Evolutionary conservation across 2,329 filamentous ascomycete genomes (phyloP).

Genomic region (Claviceps fusiformis): DNA sequence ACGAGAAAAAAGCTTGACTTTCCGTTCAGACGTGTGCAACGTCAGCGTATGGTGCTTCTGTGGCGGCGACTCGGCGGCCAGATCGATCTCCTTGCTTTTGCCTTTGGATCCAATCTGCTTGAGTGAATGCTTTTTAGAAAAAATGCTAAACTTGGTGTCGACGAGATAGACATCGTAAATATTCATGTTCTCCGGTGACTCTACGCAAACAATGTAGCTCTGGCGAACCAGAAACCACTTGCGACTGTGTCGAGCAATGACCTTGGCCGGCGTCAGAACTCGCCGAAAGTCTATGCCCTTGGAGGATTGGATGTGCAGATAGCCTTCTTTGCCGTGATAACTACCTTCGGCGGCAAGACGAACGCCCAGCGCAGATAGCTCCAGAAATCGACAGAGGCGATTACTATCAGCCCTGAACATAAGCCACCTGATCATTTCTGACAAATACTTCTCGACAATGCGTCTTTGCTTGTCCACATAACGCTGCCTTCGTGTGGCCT

Average conservation of each 20-base stretch:
- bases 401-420: slow-evolving; percentile 97
- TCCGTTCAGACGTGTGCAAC: slow-evolving; percentile 82
- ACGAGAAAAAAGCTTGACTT: slow-evolving; percentile 77
- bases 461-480: slow-evolving; percentile 75
- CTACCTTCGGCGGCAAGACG: slow-evolving; percentile 88
- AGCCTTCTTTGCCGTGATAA: slow-evolving; percentile 96
- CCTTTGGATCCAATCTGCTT: slow-evolving; percentile 44
- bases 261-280: slow-evolving; percentile 62
- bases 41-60: slow-evolving; percentile 71
- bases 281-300: slow-evolving; percentile 80
- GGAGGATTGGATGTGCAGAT: slow-evolving; percentile 78
- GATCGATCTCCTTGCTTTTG: slow-evolving; percentile 35
- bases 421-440: slow-evolving; percentile 88
- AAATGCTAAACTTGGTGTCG: slow-evolving; percentile 72
- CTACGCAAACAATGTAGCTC: slow-evolving; percentile 96
- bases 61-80: slow-evolving; percentile 22
- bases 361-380: slow-evolving; percentile 86
- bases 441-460: slow-evolving; percentile 78
- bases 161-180: slow-evolving; percentile 98
- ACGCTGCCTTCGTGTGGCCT: slow-evolving; percentile 29
- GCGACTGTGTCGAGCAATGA: slow-evolving; percentile 71
- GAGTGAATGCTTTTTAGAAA: slow-evolving; percentile 52
- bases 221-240: slow-evolving; percentile 98
- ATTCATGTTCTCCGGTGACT: slow-evolving; percentile 96
- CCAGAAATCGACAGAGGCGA: slow-evolving; percentile 86